Percentiles rank a stretch among this genome's conserved stretches.
Conservation (phyloP, 306 rosid species). For the Sophora flavescens region DNA sequence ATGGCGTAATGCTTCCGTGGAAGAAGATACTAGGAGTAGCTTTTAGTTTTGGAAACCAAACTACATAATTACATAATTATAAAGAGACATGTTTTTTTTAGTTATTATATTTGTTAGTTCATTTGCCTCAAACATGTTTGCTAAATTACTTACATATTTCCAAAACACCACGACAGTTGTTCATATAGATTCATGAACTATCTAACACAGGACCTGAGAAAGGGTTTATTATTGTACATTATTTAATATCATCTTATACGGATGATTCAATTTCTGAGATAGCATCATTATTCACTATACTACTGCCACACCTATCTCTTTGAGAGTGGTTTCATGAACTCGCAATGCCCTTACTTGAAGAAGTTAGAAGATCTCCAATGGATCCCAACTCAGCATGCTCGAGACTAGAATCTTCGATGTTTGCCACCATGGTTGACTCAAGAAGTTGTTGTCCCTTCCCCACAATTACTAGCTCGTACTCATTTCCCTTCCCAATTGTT, state of each 20-base stretch:
- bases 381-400: conserved; percentile 51
- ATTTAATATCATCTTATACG: neutral
- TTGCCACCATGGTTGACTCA: conserved; percentile 18
- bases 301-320: neutral
- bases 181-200: neutral
- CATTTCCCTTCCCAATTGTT: conserved; percentile 39
- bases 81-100: neutral
- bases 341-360: conserved; percentile 27
- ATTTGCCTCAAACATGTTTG: too few species aligned
- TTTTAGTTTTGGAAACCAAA: neutral
- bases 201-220: neutral
- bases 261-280: conserved; percentile 19
- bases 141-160: neutral
- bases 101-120: neutral
- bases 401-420: neutral
- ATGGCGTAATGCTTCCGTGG: neutral
- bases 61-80: neutral
- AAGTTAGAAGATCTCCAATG: conserved; percentile 48
- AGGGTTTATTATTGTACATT: neutral
- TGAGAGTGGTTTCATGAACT: conserved; percentile 28
- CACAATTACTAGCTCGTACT: conserved; percentile 46
- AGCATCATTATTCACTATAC: neutral
- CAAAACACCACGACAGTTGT: neutral
- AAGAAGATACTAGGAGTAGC: neutral
- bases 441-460: conserved; percentile 43